These are phyloP conservation scores for Diaporthe velutina DNA, from an alignment of 2,329 filamentous ascomycete genomes.

Conservation along the genomic window DNA sequence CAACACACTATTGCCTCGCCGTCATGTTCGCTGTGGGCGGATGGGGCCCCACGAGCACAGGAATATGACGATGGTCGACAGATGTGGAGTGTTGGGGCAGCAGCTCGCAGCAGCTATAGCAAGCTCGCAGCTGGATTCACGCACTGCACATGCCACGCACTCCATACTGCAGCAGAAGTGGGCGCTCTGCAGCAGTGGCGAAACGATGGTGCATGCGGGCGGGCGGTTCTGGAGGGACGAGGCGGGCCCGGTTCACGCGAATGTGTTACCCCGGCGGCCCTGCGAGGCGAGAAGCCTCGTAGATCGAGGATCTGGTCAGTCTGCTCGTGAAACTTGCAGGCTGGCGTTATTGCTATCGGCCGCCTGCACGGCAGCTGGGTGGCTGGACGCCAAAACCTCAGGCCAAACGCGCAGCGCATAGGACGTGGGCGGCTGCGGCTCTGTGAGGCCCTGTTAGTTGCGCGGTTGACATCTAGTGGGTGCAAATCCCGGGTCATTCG, in stretches of 20 bases:
- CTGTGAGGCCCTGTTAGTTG: background rate
- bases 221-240: background rate
- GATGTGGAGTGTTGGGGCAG: background rate
- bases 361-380: background rate
- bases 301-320: background rate
- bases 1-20: background rate
- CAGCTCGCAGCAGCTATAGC: conserved; percentile 5
- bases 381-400: background rate
- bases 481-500: background rate
- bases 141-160: conserved; percentile 8
- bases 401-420: background rate
- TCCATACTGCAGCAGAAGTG: conserved; percentile 4
- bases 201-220: conserved; percentile 21
- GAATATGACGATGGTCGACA: conserved; percentile 24
- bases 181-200: conserved; percentile 28
- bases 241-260: background rate
- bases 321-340: background rate
- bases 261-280: conserved; percentile 2
- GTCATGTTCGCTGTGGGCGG: conserved; percentile 10
- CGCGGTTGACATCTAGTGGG: background rate
- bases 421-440: background rate
- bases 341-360: background rate
- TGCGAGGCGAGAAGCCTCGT: conserved; percentile 1
- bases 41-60: background rate
- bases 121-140: conserved; percentile 5